phyloP scores from a whole-genome alignment of 352 stramenopile genomes.

The Phytopythium montanum region DNA sequence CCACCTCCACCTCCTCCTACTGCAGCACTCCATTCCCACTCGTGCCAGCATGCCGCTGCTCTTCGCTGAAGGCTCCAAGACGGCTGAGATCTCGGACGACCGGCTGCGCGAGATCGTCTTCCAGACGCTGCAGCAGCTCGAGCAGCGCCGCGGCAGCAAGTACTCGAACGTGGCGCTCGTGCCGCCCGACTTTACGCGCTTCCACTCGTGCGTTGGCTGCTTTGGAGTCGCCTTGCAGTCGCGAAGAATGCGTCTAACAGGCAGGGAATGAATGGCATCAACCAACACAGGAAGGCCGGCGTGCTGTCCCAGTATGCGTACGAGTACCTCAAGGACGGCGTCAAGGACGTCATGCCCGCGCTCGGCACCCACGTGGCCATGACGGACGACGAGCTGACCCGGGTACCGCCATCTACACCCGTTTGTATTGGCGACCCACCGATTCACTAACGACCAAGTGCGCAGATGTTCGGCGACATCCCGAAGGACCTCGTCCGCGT shows the following conservation, averaged over 20 bases:
- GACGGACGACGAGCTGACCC: slow-evolving; percentile 90
- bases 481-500: slow-evolving; percentile 88
- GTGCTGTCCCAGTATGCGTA: slow-evolving; percentile 93
- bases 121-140: slow-evolving; percentile 60
- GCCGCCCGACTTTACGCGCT: slow-evolving; percentile 96
- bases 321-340: slow-evolving; percentile 84
- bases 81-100: slow-evolving; percentile 52
- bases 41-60: slow-evolving; percentile 54
- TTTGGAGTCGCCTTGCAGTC: not conserved
- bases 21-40: not conserved
- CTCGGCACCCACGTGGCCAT: slow-evolving; percentile 96
- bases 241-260: not conserved
- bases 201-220: slow-evolving; percentile 83
- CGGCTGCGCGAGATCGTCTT: slow-evolving; percentile 61
- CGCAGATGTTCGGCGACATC: slow-evolving; percentile 92
- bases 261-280: not conserved
- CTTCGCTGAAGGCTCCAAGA: slow-evolving; percentile 72
- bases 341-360: slow-evolving; percentile 92
- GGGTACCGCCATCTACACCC: slow-evolving; percentile 37
- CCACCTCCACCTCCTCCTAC: too few species aligned
- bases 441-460: slow-evolving; percentile 2
- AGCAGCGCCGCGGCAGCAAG: slow-evolving; percentile 41
- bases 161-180: slow-evolving; percentile 86
- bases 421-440: not conserved
- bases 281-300: slow-evolving; percentile 79